Percentiles rank a stretch among this genome's conserved stretches.
Conservation (phyloP, 768 basidiomycete genomes). For the Mycena albidolilacea region DNA sequence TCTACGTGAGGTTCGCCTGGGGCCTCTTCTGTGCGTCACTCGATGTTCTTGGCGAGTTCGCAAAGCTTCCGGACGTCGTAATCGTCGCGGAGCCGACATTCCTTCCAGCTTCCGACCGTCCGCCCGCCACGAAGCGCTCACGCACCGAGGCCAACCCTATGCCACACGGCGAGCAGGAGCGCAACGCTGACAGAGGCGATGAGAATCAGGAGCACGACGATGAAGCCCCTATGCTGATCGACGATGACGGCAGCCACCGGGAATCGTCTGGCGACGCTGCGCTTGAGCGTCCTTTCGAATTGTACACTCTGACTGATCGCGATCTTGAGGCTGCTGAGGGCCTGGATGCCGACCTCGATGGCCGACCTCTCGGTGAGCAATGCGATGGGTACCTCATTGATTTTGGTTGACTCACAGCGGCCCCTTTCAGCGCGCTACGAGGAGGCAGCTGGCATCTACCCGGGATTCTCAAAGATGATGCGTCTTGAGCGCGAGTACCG, state of each 20-base stretch:
- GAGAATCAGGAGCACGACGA: background rate
- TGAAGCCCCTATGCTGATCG: background rate
- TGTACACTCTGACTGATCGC: background rate
- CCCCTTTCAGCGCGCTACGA: background rate
- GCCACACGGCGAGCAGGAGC: background rate
- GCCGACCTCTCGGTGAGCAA: constrained; percentile 16
- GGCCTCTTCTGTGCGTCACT: background rate
- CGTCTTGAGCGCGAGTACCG: no score
- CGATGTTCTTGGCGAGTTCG: background rate
- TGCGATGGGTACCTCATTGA: background rate
- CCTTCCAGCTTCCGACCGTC: background rate
- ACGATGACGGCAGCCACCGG: background rate
- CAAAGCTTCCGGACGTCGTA: background rate
- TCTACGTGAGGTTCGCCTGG: constrained; percentile 31
- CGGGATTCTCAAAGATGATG: no score
- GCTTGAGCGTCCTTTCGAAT: background rate
- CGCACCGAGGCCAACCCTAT: background rate
- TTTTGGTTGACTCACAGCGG: background rate
- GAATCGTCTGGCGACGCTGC: constrained; percentile 1
- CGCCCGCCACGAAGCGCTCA: background rate
- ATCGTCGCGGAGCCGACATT: constrained; percentile 7
- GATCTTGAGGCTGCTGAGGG: constrained; percentile 13
- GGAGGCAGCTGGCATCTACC: no score
- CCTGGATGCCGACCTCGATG: constrained; percentile 21
- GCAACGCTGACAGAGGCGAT: constrained; percentile 4